Percentiles rank a stretch among this genome's conserved stretches.
Conservation (phyloP, 345 rosid genomes). For the Populus tremula region DNA sequence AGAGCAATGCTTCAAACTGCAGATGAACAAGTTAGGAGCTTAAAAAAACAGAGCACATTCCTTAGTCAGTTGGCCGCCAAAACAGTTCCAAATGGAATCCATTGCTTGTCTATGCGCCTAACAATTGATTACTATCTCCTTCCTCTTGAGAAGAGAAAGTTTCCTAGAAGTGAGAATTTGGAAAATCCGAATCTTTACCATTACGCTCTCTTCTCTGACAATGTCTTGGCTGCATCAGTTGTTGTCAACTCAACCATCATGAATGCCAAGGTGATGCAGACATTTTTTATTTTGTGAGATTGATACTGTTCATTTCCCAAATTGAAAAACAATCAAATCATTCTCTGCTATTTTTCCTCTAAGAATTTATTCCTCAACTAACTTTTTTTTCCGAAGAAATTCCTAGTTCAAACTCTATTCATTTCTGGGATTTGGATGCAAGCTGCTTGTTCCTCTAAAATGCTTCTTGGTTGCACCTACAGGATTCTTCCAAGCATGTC, state of each 20-base stretch:
- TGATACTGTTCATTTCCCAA: not conserved
- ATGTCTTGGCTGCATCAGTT: constrained; percentile 99
- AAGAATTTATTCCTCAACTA: not conserved
- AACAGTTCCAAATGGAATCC: constrained; percentile 93
- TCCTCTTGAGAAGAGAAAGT: constrained; percentile 82
- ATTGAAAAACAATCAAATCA: not conserved
- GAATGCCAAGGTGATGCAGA: constrained; percentile 79
- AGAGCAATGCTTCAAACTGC: constrained; percentile 98
- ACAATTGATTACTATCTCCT: constrained; percentile 92
- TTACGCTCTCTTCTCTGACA: constrained; percentile 97
- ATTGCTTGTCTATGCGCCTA: constrained; percentile 93
- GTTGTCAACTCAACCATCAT: constrained; percentile 92
- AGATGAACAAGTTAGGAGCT: constrained; percentile 96
- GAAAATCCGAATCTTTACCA: constrained; percentile 84
- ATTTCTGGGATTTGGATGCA: constrained; percentile 2
- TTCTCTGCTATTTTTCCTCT: not conserved
- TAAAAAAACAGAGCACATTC: constrained; percentile 98
- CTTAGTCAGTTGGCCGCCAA: constrained; percentile 98
- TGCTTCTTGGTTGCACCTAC: constrained; percentile 26
- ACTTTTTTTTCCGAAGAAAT: not conserved
- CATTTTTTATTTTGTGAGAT: constrained; percentile 7
- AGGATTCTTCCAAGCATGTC: constrained; percentile 96
- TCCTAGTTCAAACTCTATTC: not conserved
- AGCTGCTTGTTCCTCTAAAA: constrained; percentile 4
- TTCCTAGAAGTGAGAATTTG: constrained; percentile 80